Base-by-base conservation (phyloP, 1,284 basidiomycete species). In the Marasmius oreades region DNA sequence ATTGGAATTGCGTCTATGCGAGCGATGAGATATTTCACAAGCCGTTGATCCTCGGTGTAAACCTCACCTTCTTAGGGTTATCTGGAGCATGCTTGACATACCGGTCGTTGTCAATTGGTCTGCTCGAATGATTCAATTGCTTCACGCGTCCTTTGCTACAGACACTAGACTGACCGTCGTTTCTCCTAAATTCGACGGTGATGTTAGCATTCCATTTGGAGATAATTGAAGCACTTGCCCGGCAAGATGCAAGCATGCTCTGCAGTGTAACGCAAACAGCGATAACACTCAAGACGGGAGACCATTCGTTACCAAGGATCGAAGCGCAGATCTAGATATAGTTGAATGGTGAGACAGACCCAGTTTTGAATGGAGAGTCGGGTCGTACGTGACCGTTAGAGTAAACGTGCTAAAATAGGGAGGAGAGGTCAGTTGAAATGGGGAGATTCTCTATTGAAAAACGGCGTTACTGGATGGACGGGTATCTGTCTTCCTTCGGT, bases 181-280 rank as follows among this genome's bases (percentile, higher is more conserved):
- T 89, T 90, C 71, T 80, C 86, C 87, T 90, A 61, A 55, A 45
- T 28, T 31, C 53, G 23, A n/a, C 45, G 23, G 7, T 22, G 16
- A 23, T 22, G 26, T 51, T 24, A 33, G 23, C 22, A 50, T 23
- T 18, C 2, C 44, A 46, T 7, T 54, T 31, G 23, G 37, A 55
- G 39, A 26, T 51, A 48, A 51, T 10, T 36, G 44, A 55, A 26
- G 7, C 43, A 64, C 70, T 53, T 59, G 89, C 90, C 83, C 88
- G 91, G 80, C 88, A 91, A 11, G 90, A 92, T 20, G 89, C 90
- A 56, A 93, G 77, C 90, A 93, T 93, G 65, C 90, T 92, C 73
- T 93, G 90, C 48, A 93, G 70, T 7, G 90, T 92, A 42, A 92
- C 81, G 66, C 90, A 92, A 42, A 93, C 82, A 2, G 89, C 79